phyloP scores from a whole-genome alignment of 2,329 filamentous ascomycete genomes.

The Epichloe coenophiala region DNA sequence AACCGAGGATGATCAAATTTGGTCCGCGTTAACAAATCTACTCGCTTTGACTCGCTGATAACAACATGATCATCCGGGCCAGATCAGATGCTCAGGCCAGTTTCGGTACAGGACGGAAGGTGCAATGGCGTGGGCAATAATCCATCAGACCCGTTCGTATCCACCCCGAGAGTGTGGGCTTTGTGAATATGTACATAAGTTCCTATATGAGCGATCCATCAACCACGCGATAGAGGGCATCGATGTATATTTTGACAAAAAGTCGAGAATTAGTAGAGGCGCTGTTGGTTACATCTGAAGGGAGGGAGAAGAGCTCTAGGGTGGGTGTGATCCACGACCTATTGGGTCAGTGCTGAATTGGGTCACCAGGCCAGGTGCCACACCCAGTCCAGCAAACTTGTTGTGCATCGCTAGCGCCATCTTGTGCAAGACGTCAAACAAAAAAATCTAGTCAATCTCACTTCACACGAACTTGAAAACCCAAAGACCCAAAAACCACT shows the following conservation, averaged over 20 bases:
- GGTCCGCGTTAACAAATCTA: too few species aligned
- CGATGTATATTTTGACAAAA: too few species aligned
- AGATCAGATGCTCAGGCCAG: background rate
- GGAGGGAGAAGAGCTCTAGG: too few species aligned
- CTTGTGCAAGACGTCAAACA: constrained; percentile 5
- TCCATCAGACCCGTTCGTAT: background rate
- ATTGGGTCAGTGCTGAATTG: background rate
- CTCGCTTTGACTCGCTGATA: background rate
- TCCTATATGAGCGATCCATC: too few species aligned
- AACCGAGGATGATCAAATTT: too few species aligned
- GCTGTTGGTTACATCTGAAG: too few species aligned
- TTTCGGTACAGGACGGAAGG: background rate
- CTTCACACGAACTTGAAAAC: background rate
- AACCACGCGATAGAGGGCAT: too few species aligned
- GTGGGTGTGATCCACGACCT: too few species aligned
- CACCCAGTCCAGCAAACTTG: background rate
- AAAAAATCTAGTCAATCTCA: constrained; percentile 6
- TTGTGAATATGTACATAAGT: too few species aligned
- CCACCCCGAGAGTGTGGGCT: background rate
- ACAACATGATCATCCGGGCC: background rate
- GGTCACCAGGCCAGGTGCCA: background rate
- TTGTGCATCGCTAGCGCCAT: constrained; percentile 7
- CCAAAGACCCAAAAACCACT: background rate
- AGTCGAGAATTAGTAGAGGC: too few species aligned
- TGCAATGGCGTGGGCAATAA: background rate